phyloP scores from a whole-genome alignment of 1,284 basidiomycete genomes.

The Ganoderma leucocontextum region DNA sequence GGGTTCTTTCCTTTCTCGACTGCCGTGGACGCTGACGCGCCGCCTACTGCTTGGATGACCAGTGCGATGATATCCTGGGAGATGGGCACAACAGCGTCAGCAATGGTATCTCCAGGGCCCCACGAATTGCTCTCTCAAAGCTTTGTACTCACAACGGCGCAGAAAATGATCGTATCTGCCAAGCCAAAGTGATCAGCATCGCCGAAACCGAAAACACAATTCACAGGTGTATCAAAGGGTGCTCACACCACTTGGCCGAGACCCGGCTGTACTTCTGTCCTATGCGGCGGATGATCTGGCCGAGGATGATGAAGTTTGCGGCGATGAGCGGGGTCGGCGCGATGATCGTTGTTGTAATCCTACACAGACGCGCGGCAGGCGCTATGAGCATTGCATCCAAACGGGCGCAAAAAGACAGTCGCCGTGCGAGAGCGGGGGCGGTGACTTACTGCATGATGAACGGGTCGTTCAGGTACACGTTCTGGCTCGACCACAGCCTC shows the following conservation, averaged over 20 bases:
- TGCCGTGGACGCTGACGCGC: conserved; percentile 57
- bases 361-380: conserved; percentile 21
- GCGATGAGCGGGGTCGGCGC: conserved; percentile 58
- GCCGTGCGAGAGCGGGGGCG: not conserved
- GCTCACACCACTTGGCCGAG: conserved; percentile 49
- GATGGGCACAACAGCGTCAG: not conserved
- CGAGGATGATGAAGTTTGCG: conserved; percentile 58
- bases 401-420: no score
- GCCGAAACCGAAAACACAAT: no score
- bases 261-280: conserved; percentile 47
- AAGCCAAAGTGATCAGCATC: not conserved
- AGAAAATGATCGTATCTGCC: conserved; percentile 59
- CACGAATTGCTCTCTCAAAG: not conserved
- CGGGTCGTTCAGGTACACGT: conserved; percentile 31
- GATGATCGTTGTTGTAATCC: conserved; percentile 51
- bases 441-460: conserved; percentile 53
- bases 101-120: no score
- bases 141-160: conserved; percentile 47
- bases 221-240: no score
- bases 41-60: conserved; percentile 61
- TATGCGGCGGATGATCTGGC: conserved; percentile 49
- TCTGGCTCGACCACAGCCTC: conserved; percentile 45
- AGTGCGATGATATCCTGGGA: conserved; percentile 60
- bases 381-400: not conserved
- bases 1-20: conserved; percentile 38